A percentile compares a stretch with the other conserved stretches of the same genome.
These are phyloP conservation scores for Sphagnum fallax DNA, from an alignment of 228 moss, liverwort and hornwort genomes.

Conservation along the genomic window DNA sequence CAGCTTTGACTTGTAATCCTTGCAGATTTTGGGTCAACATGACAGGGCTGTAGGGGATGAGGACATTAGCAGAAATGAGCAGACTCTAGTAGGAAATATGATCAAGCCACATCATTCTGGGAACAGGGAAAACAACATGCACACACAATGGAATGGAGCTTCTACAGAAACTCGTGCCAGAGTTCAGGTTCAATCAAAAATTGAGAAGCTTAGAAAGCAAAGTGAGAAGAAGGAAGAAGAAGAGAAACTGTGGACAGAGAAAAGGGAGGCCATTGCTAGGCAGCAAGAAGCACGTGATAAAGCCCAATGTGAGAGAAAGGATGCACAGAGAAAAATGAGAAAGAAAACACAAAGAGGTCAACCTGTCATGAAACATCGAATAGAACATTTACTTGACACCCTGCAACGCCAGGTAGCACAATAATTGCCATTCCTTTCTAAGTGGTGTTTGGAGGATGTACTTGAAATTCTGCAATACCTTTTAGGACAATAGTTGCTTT, in stretches of 20 bases:
- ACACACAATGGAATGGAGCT: neutral
- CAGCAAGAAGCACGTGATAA: constrained; percentile 49
- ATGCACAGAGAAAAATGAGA: constrained; percentile 51
- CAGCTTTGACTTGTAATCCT: neutral
- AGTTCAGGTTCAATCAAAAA: constrained; percentile 8
- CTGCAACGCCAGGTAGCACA: constrained; percentile 41
- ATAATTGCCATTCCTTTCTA: no score
- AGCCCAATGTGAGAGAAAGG: constrained; percentile 46
- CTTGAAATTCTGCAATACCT: no score
- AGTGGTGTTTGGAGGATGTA: no score
- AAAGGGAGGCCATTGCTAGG: constrained; percentile 36
- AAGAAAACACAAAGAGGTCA: constrained; percentile 73
- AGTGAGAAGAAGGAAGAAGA: constrained; percentile 52
- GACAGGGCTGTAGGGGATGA: constrained; percentile 2
- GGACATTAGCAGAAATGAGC: neutral
- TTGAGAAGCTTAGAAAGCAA: constrained; percentile 20
- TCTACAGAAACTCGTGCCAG: neutral
- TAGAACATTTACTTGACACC: constrained; percentile 67
- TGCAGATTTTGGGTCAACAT: constrained; percentile 21
- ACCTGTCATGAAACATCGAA: constrained; percentile 85
- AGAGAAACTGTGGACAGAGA: constrained; percentile 35
- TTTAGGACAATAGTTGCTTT: no score
- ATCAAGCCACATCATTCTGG: constrained; percentile 6
- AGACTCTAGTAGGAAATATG: neutral
- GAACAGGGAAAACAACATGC: neutral